Evolutionary conservation across 1,284 basidiomycete species (phyloP).

Genomic region (Ceratobasidium sp.): DNA sequence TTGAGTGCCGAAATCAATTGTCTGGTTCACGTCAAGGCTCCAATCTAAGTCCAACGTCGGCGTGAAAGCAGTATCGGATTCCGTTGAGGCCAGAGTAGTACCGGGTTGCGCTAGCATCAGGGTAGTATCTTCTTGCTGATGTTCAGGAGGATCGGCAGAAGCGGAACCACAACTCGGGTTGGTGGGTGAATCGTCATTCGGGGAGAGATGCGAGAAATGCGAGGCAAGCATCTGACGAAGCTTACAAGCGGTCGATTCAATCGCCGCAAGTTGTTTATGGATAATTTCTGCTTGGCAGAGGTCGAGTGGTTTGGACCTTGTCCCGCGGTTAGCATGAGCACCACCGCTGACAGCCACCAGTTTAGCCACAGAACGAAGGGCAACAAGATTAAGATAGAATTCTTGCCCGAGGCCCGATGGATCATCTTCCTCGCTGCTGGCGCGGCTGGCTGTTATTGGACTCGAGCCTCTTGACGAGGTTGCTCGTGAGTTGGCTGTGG

Average conservation of each 20-base stretch:
- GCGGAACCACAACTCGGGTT: neutral
- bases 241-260: neutral
- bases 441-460: neutral
- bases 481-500: neutral
- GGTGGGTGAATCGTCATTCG: neutral
- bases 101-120: neutral
- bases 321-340: neutral
- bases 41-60: neutral
- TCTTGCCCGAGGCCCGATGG: neutral
- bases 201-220: neutral
- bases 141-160: neutral
- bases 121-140: neutral
- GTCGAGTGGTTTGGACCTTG: neutral
- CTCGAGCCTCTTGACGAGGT: neutral
- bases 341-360: neutral
- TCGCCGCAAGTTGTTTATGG: neutral
- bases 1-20: neutral
- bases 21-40: neutral
- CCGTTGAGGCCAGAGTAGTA: neutral
- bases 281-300: neutral
- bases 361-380: neutral
- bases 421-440: conserved; percentile 9
- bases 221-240: neutral
- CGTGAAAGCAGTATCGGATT: neutral
- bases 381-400: neutral